These are phyloP conservation scores for Entoloma clypeatum DNA, from an alignment of 1,284 basidiomycete species.

Conservation along the genomic window DNA sequence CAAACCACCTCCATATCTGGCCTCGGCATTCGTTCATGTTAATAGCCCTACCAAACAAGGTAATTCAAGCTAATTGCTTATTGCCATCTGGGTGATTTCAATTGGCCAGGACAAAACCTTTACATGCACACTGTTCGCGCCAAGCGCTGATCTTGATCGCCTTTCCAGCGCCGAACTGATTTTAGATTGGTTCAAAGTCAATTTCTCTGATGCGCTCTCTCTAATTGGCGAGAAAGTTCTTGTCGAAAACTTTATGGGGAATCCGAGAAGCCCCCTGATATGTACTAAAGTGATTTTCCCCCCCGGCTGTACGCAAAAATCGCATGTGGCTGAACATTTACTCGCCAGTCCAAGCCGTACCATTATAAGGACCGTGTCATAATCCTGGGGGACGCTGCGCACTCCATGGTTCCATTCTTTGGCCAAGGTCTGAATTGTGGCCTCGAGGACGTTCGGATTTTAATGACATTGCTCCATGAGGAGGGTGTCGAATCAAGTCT, in stretches of 20 bases:
- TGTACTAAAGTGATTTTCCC: slow-evolving; percentile 83
- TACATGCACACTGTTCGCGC: slow-evolving; percentile 92
- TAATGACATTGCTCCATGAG: slow-evolving; percentile 72
- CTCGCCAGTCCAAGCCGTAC: slow-evolving; percentile 74
- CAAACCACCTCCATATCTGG: slow-evolving; percentile 98
- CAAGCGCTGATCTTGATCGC: slow-evolving; percentile 72
- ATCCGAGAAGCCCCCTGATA: slow-evolving; percentile 87
- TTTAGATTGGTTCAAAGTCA: slow-evolving; percentile 72
- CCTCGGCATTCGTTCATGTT: slow-evolving; percentile 98
- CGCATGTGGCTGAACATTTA: slow-evolving; percentile 24
- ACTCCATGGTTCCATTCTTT: slow-evolving; percentile 98
- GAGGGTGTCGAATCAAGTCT: slow-evolving; percentile 57
- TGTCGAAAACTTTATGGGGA: slow-evolving; percentile 72
- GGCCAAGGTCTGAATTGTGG: slow-evolving; percentile 98
- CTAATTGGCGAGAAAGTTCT: slow-evolving; percentile 81
- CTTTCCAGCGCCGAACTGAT: slow-evolving; percentile 60
- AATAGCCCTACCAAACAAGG: slow-evolving; percentile 95
- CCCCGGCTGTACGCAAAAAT: slow-evolving; percentile 18
- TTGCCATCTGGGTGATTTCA: slow-evolving; percentile 20
- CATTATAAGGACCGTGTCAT: slow-evolving; percentile 88
- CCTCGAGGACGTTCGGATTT: slow-evolving; percentile 92
- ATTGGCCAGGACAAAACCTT: slow-evolving; percentile 70
- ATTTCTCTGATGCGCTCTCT: slow-evolving; percentile 86
- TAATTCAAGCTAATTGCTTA: slow-evolving; percentile 33
- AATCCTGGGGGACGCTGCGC: slow-evolving; percentile 91